A percentile compares a stretch with the other conserved stretches of the same genome.
These are phyloP conservation scores for Plasmodium adleri DNA, from an alignment of 169 alveolate species.

Conservation along the genomic window DNA sequence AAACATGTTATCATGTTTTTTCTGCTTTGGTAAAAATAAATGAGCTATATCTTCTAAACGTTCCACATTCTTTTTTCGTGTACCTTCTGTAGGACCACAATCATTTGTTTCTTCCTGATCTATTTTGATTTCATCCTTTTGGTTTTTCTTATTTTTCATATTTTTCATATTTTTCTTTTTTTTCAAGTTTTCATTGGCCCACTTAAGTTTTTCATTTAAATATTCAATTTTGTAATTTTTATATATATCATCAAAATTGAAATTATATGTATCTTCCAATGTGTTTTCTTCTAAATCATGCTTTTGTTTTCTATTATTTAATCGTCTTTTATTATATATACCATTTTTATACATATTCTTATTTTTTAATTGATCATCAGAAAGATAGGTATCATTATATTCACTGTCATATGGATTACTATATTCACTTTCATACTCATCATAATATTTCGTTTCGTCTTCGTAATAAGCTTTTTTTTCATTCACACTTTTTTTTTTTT, in stretches of 20 bases:
- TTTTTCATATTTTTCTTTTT: constrained; percentile 6
- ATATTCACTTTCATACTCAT: constrained; percentile 16
- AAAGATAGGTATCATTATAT: background rate
- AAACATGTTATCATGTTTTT: constrained; percentile 35
- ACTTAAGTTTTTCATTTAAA: constrained; percentile 31
- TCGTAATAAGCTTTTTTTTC: background rate
- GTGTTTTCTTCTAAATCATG: too few species aligned
- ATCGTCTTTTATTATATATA: background rate
- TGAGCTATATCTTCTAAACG: constrained; percentile 53
- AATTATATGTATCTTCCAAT: constrained; percentile 36
- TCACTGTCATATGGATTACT: background rate
- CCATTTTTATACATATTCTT: background rate
- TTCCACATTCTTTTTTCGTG: constrained; percentile 25
- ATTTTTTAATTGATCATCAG: background rate
- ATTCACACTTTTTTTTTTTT: background rate
- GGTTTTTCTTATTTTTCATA: background rate
- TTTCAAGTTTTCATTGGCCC: constrained; percentile 57
- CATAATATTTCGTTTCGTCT: background rate
- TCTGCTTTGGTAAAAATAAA: constrained; percentile 28
- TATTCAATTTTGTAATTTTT: constrained; percentile 64
- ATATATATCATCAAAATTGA: constrained; percentile 30
- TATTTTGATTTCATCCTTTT: background rate
- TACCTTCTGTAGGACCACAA: background rate
- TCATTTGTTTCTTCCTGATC: background rate
- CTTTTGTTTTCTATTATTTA: background rate